Percentiles rank a stretch among this genome's conserved stretches.
Conservation (phyloP, 139 green algal species). For the Chloropicon primus region DNA sequence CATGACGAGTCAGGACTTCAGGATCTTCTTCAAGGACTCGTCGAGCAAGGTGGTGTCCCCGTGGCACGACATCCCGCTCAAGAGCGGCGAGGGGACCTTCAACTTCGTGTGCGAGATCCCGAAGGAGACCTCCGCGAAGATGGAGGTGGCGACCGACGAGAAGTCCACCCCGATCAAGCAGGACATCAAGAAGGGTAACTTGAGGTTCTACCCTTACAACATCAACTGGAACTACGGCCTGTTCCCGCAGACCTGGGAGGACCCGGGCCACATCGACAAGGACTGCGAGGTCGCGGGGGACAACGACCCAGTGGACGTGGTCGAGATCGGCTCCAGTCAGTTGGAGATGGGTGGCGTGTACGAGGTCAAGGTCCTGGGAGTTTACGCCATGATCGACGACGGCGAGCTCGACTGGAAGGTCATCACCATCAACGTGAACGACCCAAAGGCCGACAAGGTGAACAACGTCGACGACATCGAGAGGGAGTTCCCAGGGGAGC, state of each 20-base stretch:
- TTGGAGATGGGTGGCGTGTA: slow-evolving; percentile 80
- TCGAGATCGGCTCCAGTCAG: slow-evolving; percentile 74
- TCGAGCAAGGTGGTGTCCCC: slow-evolving; percentile 44
- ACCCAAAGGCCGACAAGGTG: slow-evolving; percentile 78
- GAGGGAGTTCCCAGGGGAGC: slow-evolving; percentile 82
- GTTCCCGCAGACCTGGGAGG: slow-evolving; percentile 95
- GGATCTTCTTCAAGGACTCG: slow-evolving; percentile 5
- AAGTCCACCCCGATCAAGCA: slow-evolving; percentile 94
- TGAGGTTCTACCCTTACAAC: slow-evolving; percentile 99
- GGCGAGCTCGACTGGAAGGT: slow-evolving; percentile 99
- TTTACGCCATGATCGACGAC: slow-evolving; percentile 97
- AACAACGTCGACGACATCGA: slow-evolving; percentile 95
- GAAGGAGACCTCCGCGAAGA: slow-evolving; percentile 95
- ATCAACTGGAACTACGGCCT: slow-evolving; percentile 99
- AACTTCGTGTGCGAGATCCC: slow-evolving; percentile 99
- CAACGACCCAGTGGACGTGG: slow-evolving; percentile 98
- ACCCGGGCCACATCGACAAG: slow-evolving; percentile 57
- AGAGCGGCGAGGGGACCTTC: slow-evolving; percentile 60
- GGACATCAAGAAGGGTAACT: slow-evolving; percentile 98
- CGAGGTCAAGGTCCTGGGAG: slow-evolving; percentile 54
- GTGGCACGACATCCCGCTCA: slow-evolving; percentile 97
- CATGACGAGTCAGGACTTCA: slow-evolving; percentile 31
- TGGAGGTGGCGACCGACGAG: slow-evolving; percentile 96
- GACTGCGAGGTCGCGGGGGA: slow-evolving; percentile 60
- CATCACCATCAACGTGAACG: slow-evolving; percentile 72